Base-by-base conservation (phyloP, 768 basidiomycete species). In the Roridomyces roridus region DNA sequence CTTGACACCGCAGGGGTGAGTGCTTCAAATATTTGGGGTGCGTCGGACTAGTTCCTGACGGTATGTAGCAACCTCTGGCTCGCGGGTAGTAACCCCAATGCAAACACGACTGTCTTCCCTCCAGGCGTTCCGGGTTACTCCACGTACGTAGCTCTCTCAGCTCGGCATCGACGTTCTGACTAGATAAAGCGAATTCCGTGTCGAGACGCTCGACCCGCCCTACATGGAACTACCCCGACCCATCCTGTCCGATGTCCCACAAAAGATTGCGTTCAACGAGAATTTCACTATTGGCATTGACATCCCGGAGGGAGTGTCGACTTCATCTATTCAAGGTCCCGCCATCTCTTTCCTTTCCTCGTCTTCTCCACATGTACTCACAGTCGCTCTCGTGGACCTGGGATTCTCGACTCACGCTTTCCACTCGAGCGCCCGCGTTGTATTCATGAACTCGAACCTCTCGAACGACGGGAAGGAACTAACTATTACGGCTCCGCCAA, bases 401-500 rank as follows among this genome's bases (percentile, higher is more conserved):
- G 11, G 31, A 34, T 15, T 34, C 3, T 8, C 31, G 15, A 34
- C 31, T 24, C 11, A 37, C 57, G 68, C 68, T 15, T 70, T 71
- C 68, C 70, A 72, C 62, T 71, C 68, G n/a, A 66, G 68, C 34
- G 64, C 66, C 9, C 67, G 70, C 11, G 48, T 72, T 4, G 70
- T 72, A 12, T 72, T 69, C 57, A 65, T 70, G 67, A 54, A 67
- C 21, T 65, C 70, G 6, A 58, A 55, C n/a, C 56, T 72, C 26
- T 67, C 66, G 2, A 57, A 48, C 9, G 64, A 68, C 51, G 51
- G 55, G 37, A 72, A 51, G 34, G 67, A 66, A 26, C 59, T 70
- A 29, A 74, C 49, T 21, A 66, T 69, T 40, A 72, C 72, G 17
- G 71, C 68, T 35, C 74, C 68, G 23, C 70, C 65, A 51, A 78